Evolutionary conservation across 1,139 yeast genomes (phyloP).

Genomic region (Geotrichum bryndzae): DNA sequence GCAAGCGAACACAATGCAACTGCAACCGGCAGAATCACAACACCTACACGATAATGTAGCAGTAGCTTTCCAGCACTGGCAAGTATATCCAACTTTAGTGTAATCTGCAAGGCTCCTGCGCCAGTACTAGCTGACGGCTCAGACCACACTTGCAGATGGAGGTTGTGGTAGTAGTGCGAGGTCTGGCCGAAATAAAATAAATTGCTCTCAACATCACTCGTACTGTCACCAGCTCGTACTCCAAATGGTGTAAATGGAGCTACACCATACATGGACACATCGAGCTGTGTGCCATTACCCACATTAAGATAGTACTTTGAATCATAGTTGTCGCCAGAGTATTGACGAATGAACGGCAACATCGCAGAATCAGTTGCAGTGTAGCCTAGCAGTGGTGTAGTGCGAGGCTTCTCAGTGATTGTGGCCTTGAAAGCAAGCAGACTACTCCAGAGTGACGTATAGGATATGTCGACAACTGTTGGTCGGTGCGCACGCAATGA

Average conservation of each 20-base stretch:
- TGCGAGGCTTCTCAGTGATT: slow-evolving; percentile 9
- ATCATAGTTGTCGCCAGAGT: slow-evolving; percentile 61
- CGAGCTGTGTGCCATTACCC: slow-evolving; percentile 28
- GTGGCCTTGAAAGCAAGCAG: slow-evolving; percentile 50
- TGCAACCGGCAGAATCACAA: slow-evolving; percentile 32
- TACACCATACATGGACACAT: slow-evolving; percentile 58
- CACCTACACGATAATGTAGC: slow-evolving; percentile 33
- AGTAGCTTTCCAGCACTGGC: slow-evolving; percentile 36
- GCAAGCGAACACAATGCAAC: slow-evolving; percentile 27
- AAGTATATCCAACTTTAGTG: slow-evolving; percentile 34
- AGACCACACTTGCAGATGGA: slow-evolving; percentile 37
- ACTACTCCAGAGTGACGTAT: slow-evolving; percentile 59
- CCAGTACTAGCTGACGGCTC: slow-evolving; percentile 22
- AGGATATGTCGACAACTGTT: slow-evolving; percentile 43
- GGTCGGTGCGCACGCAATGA: slow-evolving; percentile 44
- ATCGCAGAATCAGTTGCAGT: slow-evolving; percentile 34
- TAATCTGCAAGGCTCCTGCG: slow-evolving; percentile 21
- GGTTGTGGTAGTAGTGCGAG: slow-evolving; percentile 23
- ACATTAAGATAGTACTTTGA: slow-evolving; percentile 64
- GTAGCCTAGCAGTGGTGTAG: not conserved
- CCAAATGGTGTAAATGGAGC: slow-evolving; percentile 70
- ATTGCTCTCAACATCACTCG: slow-evolving; percentile 19
- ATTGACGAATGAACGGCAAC: slow-evolving; percentile 64
- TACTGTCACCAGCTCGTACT: slow-evolving; percentile 11
- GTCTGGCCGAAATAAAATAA: slow-evolving; percentile 15